A percentile compares a stretch with the other conserved stretches of the same genome.
phyloP scores from a whole-genome alignment of 1,284 basidiomycete genomes.

The Ganoderma boninense region DNA sequence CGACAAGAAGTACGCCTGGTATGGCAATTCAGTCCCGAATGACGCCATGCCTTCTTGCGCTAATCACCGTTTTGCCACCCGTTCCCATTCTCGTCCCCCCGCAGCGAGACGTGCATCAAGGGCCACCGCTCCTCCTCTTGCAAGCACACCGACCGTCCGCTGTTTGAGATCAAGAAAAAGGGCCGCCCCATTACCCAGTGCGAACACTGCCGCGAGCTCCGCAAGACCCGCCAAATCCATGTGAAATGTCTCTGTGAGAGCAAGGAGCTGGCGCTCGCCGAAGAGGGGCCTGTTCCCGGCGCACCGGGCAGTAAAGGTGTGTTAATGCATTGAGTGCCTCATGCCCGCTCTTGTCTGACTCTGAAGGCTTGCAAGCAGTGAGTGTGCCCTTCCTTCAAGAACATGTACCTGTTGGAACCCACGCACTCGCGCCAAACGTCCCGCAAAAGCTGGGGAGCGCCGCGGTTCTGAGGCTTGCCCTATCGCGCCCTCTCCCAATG shows the following conservation, averaged over 20 bases:
- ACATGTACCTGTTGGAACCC: slow-evolving; percentile 64
- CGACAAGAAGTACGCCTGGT: slow-evolving; percentile 87
- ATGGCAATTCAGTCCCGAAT: slow-evolving; percentile 35
- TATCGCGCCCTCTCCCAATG: neutral
- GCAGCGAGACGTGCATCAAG: slow-evolving; percentile 85
- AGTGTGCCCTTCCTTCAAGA: slow-evolving; percentile 20
- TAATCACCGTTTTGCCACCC: neutral
- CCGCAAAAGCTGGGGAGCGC: slow-evolving; percentile 20
- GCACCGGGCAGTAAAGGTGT: slow-evolving; percentile 59
- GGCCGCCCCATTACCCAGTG: slow-evolving; percentile 83
- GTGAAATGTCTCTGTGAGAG: slow-evolving; percentile 67
- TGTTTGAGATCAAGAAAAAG: slow-evolving; percentile 86
- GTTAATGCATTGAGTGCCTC: slow-evolving; percentile 28
- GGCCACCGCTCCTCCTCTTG: slow-evolving; percentile 83
- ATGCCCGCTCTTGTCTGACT: slow-evolving; percentile 45
- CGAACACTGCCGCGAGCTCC: slow-evolving; percentile 76
- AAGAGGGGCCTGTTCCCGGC: neutral
- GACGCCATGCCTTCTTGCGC: slow-evolving; percentile 7
- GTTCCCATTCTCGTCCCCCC: neutral
- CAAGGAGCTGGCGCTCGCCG: slow-evolving; percentile 17
- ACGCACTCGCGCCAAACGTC: slow-evolving; percentile 32
- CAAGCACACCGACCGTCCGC: slow-evolving; percentile 78
- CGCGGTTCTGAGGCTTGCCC: slow-evolving; percentile 20
- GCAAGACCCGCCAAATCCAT: slow-evolving; percentile 79
- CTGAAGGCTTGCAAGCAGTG: no score